A percentile compares a stretch with the other conserved stretches of the same genome.
These are phyloP conservation scores for Phytomonas francai DNA, from an alignment of 208 protist genomes.

Conservation along the genomic window DNA sequence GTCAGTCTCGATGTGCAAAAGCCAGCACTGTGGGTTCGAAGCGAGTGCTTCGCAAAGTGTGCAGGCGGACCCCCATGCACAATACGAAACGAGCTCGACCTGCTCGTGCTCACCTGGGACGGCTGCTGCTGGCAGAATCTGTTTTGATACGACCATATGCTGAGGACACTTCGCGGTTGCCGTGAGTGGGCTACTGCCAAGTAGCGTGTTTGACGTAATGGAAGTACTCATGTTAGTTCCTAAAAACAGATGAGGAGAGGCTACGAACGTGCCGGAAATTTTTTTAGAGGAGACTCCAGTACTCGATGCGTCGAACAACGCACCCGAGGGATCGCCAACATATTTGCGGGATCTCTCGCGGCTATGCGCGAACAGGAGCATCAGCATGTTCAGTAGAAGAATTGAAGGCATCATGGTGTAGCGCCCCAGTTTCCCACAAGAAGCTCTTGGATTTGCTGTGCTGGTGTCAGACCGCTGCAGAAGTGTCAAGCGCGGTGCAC, in stretches of 20 bases:
- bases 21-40: constrained; percentile 37
- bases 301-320: neutral
- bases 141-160: neutral
- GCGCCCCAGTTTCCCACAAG: neutral
- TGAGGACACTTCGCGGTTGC: neutral
- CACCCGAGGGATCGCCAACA: neutral
- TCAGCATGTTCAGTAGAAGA: constrained; percentile 5
- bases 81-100: constrained; percentile 34
- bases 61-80: constrained; percentile 71
- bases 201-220: neutral
- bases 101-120: neutral
- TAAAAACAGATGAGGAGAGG: neutral
- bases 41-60: constrained; percentile 62
- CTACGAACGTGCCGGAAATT: neutral
- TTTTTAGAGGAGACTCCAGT: neutral
- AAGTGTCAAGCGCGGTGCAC: neutral
- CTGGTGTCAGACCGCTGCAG: neutral
- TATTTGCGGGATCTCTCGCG: neutral
- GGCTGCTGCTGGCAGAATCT: neutral
- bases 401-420: constrained; percentile 5
- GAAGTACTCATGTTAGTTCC: neutral
- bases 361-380: neutral
- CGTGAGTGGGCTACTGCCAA: neutral
- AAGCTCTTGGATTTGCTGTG: neutral
- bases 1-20: constrained; percentile 14